Evolutionary conservation across 2,329 filamentous ascomycete genomes (phyloP).

Genomic region (Amylocarpus encephaloides): DNA sequence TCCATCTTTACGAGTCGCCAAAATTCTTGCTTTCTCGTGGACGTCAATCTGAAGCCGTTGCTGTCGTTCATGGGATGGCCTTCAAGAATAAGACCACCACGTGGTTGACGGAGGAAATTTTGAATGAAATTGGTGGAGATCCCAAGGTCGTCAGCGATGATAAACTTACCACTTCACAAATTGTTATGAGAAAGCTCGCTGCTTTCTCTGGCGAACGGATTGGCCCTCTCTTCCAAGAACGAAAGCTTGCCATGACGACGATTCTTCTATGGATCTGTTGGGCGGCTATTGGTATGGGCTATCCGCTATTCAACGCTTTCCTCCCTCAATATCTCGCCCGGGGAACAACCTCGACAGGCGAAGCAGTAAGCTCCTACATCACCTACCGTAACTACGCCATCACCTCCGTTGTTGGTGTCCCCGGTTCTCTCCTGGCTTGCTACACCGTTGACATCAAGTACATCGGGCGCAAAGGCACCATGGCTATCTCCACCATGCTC

Average conservation of each 20-base stretch:
- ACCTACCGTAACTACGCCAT: slow-evolving; percentile 80
- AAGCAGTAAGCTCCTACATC: slow-evolving; percentile 35
- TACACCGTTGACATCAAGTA: slow-evolving; percentile 62
- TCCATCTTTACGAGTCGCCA: slow-evolving; percentile 78
- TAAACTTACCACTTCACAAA: slow-evolving; percentile 15
- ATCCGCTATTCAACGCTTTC: slow-evolving; percentile 84
- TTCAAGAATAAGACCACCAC: slow-evolving; percentile 63
- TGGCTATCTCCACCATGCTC: slow-evolving; percentile 60
- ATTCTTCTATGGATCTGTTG: slow-evolving; percentile 69
- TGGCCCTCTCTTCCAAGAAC: slow-evolving; percentile 55
- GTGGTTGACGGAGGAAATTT: slow-evolving; percentile 68
- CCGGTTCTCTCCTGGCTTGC: slow-evolving; percentile 68
- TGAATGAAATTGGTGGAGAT: slow-evolving; percentile 48
- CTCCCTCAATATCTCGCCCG: slow-evolving; percentile 77
- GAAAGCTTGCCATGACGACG: slow-evolving; percentile 46
- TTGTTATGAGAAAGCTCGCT: slow-evolving; percentile 41
- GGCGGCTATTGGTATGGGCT: slow-evolving; percentile 78
- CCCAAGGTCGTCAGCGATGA: slow-evolving; percentile 2
- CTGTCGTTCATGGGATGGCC: slow-evolving; percentile 72
- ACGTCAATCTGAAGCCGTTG: slow-evolving; percentile 71
- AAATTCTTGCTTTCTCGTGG: slow-evolving; percentile 76
- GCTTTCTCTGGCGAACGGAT: slow-evolving; percentile 64
- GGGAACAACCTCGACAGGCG: slow-evolving; percentile 35
- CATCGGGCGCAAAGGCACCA: slow-evolving; percentile 65
- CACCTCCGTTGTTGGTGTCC: slow-evolving; percentile 69